A percentile compares a stretch with the other conserved stretches of the same genome.
These are phyloP conservation scores for Lithospermum erythrorhizon DNA, from an alignment of 257 asterid genomes.

Conservation along the genomic window DNA sequence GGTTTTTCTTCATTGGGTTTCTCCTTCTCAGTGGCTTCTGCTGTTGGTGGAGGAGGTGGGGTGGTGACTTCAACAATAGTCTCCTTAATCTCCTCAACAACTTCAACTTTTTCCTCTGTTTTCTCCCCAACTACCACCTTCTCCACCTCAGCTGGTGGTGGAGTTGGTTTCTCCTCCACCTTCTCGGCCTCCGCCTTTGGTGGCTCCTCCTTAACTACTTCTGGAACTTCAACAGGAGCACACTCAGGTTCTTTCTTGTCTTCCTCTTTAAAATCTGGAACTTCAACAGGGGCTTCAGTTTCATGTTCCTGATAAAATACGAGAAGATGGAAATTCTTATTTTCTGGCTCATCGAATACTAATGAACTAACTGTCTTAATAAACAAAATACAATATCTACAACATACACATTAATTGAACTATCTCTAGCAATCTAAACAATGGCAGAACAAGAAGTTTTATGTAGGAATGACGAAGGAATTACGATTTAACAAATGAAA, in stretches of 20 bases:
- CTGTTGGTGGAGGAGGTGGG: constrained; percentile 28
- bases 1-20: constrained; percentile 11
- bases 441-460: too few relatives aligned
- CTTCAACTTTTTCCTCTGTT: constrained; percentile 18
- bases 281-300: background rate
- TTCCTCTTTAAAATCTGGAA: constrained; percentile 16
- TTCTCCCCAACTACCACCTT: constrained; percentile 22
- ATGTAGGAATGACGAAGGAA: too few relatives aligned
- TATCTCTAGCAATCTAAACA: too few relatives aligned
- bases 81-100: constrained; percentile 61
- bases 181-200: constrained; percentile 13
- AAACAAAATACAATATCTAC: too few relatives aligned
- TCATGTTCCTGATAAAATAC: too few relatives aligned
- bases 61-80: constrained; percentile 75
- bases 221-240: constrained; percentile 20
- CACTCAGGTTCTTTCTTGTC: constrained; percentile 20
- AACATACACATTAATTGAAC: too few relatives aligned
- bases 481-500: too few relatives aligned
- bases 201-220: constrained; percentile 22
- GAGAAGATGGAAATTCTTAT: too few relatives aligned
- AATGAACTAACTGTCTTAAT: too few relatives aligned
- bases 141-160: constrained; percentile 8
- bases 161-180: constrained; percentile 20
- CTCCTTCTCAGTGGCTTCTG: constrained; percentile 16
- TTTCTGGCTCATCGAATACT: too few relatives aligned